Evolutionary conservation across 805 yeast species (phyloP).

Genomic region (Debaryomyces prosopidis): DNA sequence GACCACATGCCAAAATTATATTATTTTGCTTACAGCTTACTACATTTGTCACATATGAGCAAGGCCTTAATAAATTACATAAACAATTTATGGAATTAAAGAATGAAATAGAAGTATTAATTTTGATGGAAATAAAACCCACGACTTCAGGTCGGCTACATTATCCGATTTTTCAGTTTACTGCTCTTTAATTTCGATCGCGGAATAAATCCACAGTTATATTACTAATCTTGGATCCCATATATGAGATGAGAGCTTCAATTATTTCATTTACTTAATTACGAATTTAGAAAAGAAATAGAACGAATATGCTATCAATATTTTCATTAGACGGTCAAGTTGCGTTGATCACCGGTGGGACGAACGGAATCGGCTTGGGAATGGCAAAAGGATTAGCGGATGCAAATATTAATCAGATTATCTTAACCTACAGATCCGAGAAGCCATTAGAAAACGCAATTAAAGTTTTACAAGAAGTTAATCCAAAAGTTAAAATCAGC

Average conservation of each 20-base stretch:
- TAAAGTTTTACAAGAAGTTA: constrained; percentile 18
- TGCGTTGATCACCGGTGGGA: constrained; percentile 54
- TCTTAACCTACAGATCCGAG: constrained; percentile 39
- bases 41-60: too few species aligned
- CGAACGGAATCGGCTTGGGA: constrained; percentile 58
- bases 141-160: too few species aligned
- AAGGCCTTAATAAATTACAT: too few species aligned
- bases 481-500: constrained; percentile 22
- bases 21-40: too few species aligned
- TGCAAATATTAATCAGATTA: constrained; percentile 42
- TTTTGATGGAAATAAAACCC: too few species aligned
- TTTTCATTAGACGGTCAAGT: constrained; percentile 43
- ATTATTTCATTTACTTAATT: neutral
- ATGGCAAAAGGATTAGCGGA: constrained; percentile 53
- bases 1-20: too few species aligned
- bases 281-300: neutral
- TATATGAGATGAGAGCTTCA: neutral
- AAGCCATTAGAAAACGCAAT: constrained; percentile 26
- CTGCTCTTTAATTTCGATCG: too few species aligned
- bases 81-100: too few species aligned
- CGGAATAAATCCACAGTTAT: too few species aligned
- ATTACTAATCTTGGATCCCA: neutral
- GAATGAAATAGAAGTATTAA: too few species aligned
- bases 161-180: too few species aligned
- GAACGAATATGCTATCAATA: constrained; percentile 7